Percentiles rank a stretch among this genome's conserved stretches.
phyloP scores from a whole-genome alignment of 2,329 filamentous ascomycete species.

The Fusarium camptoceras region DNA sequence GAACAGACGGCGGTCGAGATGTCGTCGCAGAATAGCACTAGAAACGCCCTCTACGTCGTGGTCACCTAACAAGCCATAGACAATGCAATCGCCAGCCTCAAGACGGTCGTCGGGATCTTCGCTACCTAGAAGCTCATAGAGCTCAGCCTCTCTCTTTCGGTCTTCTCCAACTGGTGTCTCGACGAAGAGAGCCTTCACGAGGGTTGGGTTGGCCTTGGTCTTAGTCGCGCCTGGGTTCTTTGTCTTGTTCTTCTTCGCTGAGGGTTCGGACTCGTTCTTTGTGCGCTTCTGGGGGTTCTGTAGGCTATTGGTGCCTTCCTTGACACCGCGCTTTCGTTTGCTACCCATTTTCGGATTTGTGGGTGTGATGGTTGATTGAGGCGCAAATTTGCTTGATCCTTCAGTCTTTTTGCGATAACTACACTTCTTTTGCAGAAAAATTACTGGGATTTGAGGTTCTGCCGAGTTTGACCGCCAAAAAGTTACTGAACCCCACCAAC shows the following conservation, averaged over 20 bases:
- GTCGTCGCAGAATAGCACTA: conserved; percentile 66
- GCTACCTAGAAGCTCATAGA: conserved; percentile 72
- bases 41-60: conserved; percentile 59
- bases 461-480: conserved; percentile 40
- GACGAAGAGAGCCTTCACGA: conserved; percentile 60
- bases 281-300: conserved; percentile 49
- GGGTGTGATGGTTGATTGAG: conserved; percentile 2
- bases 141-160: conserved; percentile 66
- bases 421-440: conserved; percentile 31
- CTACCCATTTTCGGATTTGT: conserved; percentile 47
- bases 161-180: conserved; percentile 65
- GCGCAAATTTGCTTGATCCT: conserved; percentile 11
- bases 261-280: conserved; percentile 46
- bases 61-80: conserved; percentile 64
- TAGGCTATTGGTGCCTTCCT: conserved; percentile 46
- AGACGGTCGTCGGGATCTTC: conserved; percentile 68
- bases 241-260: conserved; percentile 24
- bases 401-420: conserved; percentile 16
- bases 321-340: conserved; percentile 53
- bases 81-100: conserved; percentile 67
- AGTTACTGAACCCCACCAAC: conserved; percentile 35
- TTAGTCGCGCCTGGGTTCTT: not conserved
- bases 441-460: conserved; percentile 29
- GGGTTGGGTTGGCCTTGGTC: conserved; percentile 46
- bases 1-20: conserved; percentile 78